Base-by-base conservation (phyloP, 176 grass and related monocot genomes). In the Musa troglodytarum region DNA sequence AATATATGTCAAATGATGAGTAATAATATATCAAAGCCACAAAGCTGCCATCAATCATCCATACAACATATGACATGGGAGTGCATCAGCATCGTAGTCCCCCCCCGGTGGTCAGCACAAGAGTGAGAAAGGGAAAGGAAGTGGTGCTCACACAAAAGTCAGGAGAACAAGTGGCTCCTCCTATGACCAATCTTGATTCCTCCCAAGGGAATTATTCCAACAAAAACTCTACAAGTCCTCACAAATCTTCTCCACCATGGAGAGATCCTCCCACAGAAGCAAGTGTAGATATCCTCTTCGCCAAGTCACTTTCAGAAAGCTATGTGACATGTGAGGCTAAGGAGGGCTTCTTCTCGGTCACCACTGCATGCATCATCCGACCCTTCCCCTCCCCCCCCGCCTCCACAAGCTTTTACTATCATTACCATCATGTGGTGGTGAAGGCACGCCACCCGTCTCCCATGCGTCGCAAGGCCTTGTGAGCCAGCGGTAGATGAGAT, bases 351-450 rank as follows among this genome's bases (percentile, higher is more conserved):
- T 61, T 15, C 57, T 61, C 57, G 8, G 14, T 61, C 16, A n/a
- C 57, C 29, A 34, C 29, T 43, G 34, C 34, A 43, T 61, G 57
- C 16, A 61, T 9, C 19, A 61, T 61, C 57, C 17, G 3, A 15
- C 17, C n/a, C 57, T 8, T 61, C 57, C 57, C 16, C 16, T 8
- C 57, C 57, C n/a, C 19, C 1, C 1, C 57, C 57, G 2, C 56
- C 56, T 58, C 56, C 56, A 58, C 56, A 22, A 61, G 57, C 57
- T 21, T 61, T 61, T 61, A 61, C n/a, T 61, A 61, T 61, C n/a
- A 61, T 61, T 20, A 61, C n/a, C 9, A 61, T 61, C 57, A 61
- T 15, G 14, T 56, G 54, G 57, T 61, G 57, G 13, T 61, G 57
- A 61, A 61, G 57, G 14, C 14, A 61, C 17, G 17, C 57, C n/a